These are phyloP conservation scores for Exserohilum turcica DNA, from an alignment of 2,329 filamentous ascomycete genomes.

Conservation along the genomic window DNA sequence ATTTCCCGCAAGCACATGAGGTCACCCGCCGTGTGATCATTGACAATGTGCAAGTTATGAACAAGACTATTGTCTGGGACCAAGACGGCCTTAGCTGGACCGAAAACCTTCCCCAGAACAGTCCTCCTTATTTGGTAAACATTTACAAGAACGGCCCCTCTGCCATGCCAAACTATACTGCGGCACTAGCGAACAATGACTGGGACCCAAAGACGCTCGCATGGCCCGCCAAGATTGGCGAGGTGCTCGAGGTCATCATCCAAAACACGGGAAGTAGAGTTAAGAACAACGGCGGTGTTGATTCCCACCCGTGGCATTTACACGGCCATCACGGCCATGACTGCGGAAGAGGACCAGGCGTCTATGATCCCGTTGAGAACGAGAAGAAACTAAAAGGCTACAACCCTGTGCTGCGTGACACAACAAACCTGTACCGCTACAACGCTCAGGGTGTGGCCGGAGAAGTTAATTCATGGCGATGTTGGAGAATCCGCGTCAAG, in stretches of 20 bases:
- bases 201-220: conserved; percentile 59
- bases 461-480: conserved; percentile 62
- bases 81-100: conserved; percentile 31
- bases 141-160: conserved; percentile 57
- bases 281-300: conserved; percentile 28
- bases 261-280: conserved; percentile 42
- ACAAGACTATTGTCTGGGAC: conserved; percentile 32
- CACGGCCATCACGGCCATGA: conserved; percentile 63
- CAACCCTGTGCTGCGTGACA: conserved; percentile 52
- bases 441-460: conserved; percentile 47
- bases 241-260: conserved; percentile 61
- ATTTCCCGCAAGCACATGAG: conserved; percentile 41
- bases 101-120: conserved; percentile 14
- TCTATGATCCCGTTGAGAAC: conserved; percentile 57
- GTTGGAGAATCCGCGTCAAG: conserved; percentile 61
- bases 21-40: conserved; percentile 45
- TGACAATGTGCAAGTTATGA: conserved; percentile 27
- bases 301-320: conserved; percentile 59
- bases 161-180: conserved; percentile 59
- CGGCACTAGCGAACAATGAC: conserved; percentile 56
- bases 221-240: conserved; percentile 61
- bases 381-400: conserved; percentile 49
- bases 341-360: conserved; percentile 59
- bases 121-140: conserved; percentile 57
- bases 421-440: conserved; percentile 64